A percentile compares a stretch with the other conserved stretches of the same genome.
Conservation (phyloP, 306 rosid species). For the Sophora flavescens region DNA sequence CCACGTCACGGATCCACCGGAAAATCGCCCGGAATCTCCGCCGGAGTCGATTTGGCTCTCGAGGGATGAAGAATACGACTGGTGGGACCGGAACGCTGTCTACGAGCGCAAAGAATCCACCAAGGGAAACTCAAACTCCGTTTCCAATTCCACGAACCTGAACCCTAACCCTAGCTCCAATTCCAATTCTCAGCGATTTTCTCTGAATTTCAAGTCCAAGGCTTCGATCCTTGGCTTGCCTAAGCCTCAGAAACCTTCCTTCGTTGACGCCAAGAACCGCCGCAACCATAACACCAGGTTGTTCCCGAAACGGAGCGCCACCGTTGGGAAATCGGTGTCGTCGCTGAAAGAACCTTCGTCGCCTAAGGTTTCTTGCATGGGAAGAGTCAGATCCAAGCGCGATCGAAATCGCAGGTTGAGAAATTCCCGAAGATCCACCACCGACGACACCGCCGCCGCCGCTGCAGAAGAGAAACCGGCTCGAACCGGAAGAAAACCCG, state of each 20-base stretch:
- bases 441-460: slow-evolving; percentile 20
- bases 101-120: slow-evolving; percentile 85
- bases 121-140: slow-evolving; percentile 65
- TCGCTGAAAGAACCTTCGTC: slow-evolving; percentile 83
- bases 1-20: slow-evolving; percentile 49
- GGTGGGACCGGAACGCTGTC: slow-evolving; percentile 88
- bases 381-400: slow-evolving; percentile 85
- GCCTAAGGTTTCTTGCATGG: slow-evolving; percentile 96
- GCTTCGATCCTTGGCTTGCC: slow-evolving; percentile 87
- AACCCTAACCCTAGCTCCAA: slow-evolving; percentile 55
- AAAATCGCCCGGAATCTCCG: slow-evolving; percentile 68
- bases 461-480: slow-evolving; percentile 44
- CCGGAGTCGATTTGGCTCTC: slow-evolving; percentile 95
- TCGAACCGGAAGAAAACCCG: slow-evolving; percentile 46
- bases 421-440: slow-evolving; percentile 41
- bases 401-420: slow-evolving; percentile 69
- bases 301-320: slow-evolving; percentile 73
- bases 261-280: slow-evolving; percentile 70
- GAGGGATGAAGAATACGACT: slow-evolving; percentile 77
- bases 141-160: slow-evolving; percentile 38
- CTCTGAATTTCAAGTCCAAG: slow-evolving; percentile 70
- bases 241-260: slow-evolving; percentile 81
- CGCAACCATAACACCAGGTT: slow-evolving; percentile 56
- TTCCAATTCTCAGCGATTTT: slow-evolving; percentile 76
- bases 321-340: slow-evolving; percentile 67